Base-by-base conservation (phyloP, 139 green algal species). In the Micractinium sp. region DNA sequence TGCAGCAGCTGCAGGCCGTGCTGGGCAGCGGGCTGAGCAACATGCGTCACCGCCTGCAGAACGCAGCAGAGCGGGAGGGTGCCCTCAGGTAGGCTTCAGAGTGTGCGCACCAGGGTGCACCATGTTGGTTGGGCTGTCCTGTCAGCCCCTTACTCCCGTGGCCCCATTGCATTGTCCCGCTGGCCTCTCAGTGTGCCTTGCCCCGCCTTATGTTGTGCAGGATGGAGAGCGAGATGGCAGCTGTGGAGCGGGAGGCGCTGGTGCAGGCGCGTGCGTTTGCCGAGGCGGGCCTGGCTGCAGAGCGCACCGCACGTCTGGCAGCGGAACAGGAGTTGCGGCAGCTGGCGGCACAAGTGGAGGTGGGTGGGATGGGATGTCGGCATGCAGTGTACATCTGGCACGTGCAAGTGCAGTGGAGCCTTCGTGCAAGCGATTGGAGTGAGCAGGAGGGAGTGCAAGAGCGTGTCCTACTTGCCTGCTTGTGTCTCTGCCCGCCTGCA, bases 211-310 rank as follows among this genome's bases (percentile, higher is more conserved):
- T 25, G 0, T 5, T 27, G 31, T n/a, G 38, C 83, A 88, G 83
- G 83, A 69, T 88, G 83, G 83, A 88, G 67, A 63, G 67, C 33
- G 83, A 81, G 83, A 33, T 81, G 69, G 83, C 83, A 7, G 83
- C 67, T 19, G 83, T 81, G 29, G 83, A 88, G 41, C 22, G 66
- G 38, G 63, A 81, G 83, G 69, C 38, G 36, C 35, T 66, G 66
- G 39, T 67, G 36, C 74, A 89, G 53, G 85, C 47, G 53, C 31
- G 33, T 1, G n/a, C 53, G 18, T 35, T 83, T 35, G 73, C 53
- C 36, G 41, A 89, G 74, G 85, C 85, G 25, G 74, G 29, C 9
- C 35, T 77, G 15, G 74, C 23, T 14, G 53, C 29, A 12, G 85
- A 89, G 73, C 74, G 85, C 12, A n/a, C n/a, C 13, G 85, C 73